These are phyloP conservation scores for Thalassiosira exigua DNA, from an alignment of 352 stramenopile genomes.

Conservation along the genomic window DNA sequence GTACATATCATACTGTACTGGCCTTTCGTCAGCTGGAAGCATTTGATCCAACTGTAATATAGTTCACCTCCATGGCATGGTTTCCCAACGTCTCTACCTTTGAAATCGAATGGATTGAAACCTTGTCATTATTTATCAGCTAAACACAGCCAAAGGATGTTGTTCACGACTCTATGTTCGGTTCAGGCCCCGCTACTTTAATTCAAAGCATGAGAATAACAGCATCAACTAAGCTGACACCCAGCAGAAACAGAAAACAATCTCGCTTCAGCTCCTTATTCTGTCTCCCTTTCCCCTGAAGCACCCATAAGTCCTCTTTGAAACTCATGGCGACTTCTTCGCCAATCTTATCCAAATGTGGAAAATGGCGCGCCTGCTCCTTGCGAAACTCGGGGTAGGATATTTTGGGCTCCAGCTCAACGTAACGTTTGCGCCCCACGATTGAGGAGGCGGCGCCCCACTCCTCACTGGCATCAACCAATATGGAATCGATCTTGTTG, in stretches of 20 bases:
- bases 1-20: no score
- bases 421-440: constrained; percentile 78
- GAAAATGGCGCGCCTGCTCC: constrained; percentile 78
- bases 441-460: constrained; percentile 55
- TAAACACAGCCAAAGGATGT: no score
- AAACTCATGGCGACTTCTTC: constrained; percentile 77
- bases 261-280: constrained; percentile 74
- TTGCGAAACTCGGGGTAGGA: constrained; percentile 77
- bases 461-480: constrained; percentile 71
- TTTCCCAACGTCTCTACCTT: no score
- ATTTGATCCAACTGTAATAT: no score
- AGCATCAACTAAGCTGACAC: constrained; percentile 74
- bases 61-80: no score
- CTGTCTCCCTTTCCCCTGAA: constrained; percentile 78
- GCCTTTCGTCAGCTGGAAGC: no score
- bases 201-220: constrained; percentile 63
- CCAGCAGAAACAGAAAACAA: constrained; percentile 76
- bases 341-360: constrained; percentile 77
- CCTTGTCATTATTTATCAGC: no score
- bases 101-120: no score
- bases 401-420: constrained; percentile 84
- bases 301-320: constrained; percentile 81
- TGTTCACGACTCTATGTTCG: no score
- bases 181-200: no score
- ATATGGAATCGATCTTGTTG: constrained; percentile 78